Percentiles rank a stretch among this genome's conserved stretches.
These are phyloP conservation scores for Cadophora sp. DNA, from an alignment of 2,329 filamentous ascomycete species.

Conservation along the genomic window DNA sequence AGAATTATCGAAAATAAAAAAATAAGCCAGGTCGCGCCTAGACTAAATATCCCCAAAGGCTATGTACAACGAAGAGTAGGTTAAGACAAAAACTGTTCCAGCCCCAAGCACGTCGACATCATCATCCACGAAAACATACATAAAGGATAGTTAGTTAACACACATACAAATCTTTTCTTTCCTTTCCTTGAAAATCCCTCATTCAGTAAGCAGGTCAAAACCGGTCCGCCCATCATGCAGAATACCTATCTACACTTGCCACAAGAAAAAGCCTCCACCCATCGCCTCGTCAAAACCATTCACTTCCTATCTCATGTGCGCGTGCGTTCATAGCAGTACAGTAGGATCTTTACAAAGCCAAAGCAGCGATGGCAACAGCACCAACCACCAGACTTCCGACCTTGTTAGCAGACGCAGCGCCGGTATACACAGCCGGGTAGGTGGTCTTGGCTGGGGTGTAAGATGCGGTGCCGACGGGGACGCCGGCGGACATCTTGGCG, in stretches of 20 bases:
- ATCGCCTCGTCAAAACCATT: background rate
- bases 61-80: slow-evolving; percentile 9
- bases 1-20: slow-evolving; percentile 4
- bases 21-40: background rate
- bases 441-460: background rate
- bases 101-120: background rate
- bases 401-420: slow-evolving; percentile 25
- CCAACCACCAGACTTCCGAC: slow-evolving; percentile 23
- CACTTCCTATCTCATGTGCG: background rate
- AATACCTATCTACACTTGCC: slow-evolving; percentile 3
- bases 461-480: background rate
- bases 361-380: slow-evolving; percentile 15
- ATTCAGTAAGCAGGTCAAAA: background rate
- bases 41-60: background rate
- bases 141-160: background rate
- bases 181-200: background rate
- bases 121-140: background rate
- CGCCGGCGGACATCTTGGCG: background rate
- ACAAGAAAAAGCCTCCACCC: background rate
- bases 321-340: background rate
- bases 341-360: background rate
- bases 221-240: background rate
- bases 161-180: background rate
- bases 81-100: background rate
- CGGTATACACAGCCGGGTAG: slow-evolving; percentile 13